These are phyloP conservation scores for Xanthoparmelia taractica DNA, from an alignment of 495 filamentous ascomycete species.

Conservation along the genomic window DNA sequence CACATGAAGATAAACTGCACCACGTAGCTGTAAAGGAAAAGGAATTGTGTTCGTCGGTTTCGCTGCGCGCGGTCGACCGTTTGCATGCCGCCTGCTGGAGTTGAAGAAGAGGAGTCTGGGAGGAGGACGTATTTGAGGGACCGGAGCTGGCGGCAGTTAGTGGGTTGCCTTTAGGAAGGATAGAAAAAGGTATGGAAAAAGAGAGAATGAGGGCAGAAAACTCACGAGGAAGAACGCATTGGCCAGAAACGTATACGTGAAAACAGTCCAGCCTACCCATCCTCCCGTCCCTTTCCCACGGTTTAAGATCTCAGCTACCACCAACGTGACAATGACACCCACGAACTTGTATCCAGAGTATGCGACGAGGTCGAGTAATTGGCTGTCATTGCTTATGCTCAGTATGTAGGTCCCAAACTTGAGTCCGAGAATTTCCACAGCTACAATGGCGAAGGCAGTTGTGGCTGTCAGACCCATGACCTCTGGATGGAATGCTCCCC, in stretches of 20 bases:
- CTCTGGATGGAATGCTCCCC: slow-evolving; percentile 91
- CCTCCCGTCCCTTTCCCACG: slow-evolving; percentile 71
- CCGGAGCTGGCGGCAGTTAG: slow-evolving; percentile 45
- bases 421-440: slow-evolving; percentile 78
- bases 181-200: background rate
- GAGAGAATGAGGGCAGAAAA: background rate
- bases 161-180: background rate
- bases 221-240: slow-evolving; percentile 79
- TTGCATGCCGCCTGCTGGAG: slow-evolving; percentile 59
- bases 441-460: slow-evolving; percentile 68
- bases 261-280: slow-evolving; percentile 82
- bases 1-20: slow-evolving; percentile 95
- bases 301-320: slow-evolving; percentile 67
- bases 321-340: slow-evolving; percentile 80
- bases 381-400: slow-evolving; percentile 77
- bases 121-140: slow-evolving; percentile 93
- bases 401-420: slow-evolving; percentile 92
- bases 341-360: slow-evolving; percentile 99
- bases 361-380: slow-evolving; percentile 85
- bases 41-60: slow-evolving; percentile 85
- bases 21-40: slow-evolving; percentile 90
- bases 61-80: slow-evolving; percentile 75
- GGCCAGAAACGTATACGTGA: slow-evolving; percentile 81
- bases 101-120: slow-evolving; percentile 63
- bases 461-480: slow-evolving; percentile 82